phyloP scores from a whole-genome alignment of 176 grass and related monocot species.

The Zizania latifolia region DNA sequence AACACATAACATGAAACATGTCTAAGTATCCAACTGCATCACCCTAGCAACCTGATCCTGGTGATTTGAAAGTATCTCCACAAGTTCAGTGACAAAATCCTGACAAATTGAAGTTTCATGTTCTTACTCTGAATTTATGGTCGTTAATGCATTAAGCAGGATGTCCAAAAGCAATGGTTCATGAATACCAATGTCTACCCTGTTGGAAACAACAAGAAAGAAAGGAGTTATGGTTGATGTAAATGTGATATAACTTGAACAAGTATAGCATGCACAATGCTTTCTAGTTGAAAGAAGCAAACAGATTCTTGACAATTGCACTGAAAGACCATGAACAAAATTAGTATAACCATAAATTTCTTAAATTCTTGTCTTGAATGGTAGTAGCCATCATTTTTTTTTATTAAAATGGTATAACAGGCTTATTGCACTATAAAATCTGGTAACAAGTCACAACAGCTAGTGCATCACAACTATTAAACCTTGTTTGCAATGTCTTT shows the following conservation, averaged over 20 bases:
- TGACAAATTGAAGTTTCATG: constrained; percentile 16
- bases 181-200: constrained; percentile 88
- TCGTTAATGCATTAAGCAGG: constrained; percentile 67
- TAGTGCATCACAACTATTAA: constrained; percentile 22
- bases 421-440: constrained; percentile 1
- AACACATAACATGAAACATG: background rate
- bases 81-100: background rate
- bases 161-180: constrained; percentile 85
- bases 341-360: background rate
- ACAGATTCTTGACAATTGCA: background rate
- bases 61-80: constrained; percentile 11
- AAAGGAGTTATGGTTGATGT: constrained; percentile 2
- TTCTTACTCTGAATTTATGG: constrained; percentile 88
- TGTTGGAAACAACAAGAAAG: constrained; percentile 44
- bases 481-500: background rate
- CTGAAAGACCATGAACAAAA: background rate
- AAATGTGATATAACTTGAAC: constrained; percentile 18
- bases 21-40: constrained; percentile 14
- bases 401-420: background rate
- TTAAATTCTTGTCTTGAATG: background rate
- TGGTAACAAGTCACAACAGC: constrained; percentile 9
- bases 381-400: background rate
- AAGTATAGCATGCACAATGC: constrained; percentile 12
- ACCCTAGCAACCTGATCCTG: constrained; percentile 5
- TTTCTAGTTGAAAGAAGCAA: background rate